Conservation (phyloP, 1,139 yeast genomes). For the Starmera stellimalicola region DNA sequence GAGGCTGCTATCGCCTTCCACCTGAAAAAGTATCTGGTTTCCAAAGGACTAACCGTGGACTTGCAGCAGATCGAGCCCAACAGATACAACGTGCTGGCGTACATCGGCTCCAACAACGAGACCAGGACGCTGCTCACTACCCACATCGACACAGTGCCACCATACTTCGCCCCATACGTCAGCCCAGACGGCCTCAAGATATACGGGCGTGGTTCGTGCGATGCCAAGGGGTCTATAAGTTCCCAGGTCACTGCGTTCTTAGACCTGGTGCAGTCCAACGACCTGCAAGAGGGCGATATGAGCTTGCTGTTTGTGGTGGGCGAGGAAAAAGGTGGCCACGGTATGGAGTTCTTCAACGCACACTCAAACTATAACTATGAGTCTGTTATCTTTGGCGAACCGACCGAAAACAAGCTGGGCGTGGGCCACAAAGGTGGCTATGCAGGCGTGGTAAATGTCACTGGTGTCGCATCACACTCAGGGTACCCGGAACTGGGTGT, state of each 20-base stretch:
- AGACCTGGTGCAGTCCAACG: conserved; percentile 29
- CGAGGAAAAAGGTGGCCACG: conserved; percentile 54
- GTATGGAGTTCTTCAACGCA: conserved; percentile 38
- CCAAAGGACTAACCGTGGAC: conserved; percentile 41
- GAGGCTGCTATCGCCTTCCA: conserved; percentile 5
- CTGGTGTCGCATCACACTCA: conserved; percentile 53
- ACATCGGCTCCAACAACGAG: conserved; percentile 27
- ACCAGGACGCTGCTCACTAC: conserved; percentile 47
- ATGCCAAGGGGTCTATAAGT: conserved; percentile 60
- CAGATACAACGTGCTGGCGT: conserved; percentile 48
- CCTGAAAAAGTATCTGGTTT: conserved; percentile 23
- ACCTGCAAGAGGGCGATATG: conserved; percentile 40
- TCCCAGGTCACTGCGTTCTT: conserved; percentile 44
- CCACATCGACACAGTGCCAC: conserved; percentile 70
- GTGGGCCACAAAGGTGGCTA: conserved; percentile 57
- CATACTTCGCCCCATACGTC: conserved; percentile 39
- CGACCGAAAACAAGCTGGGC: conserved; percentile 58
- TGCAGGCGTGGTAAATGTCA: conserved; percentile 30
- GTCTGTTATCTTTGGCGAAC: conserved; percentile 59
- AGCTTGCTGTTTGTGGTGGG: conserved; percentile 54
- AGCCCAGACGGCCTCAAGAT: conserved; percentile 35
- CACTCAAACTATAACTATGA: conserved; percentile 42
- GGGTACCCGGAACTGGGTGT: conserved; percentile 63
- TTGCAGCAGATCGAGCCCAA: conserved; percentile 26
- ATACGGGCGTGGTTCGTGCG: conserved; percentile 55